Conservation (phyloP, 1,139 yeast species). For the Pichia kudriavzevii region DNA sequence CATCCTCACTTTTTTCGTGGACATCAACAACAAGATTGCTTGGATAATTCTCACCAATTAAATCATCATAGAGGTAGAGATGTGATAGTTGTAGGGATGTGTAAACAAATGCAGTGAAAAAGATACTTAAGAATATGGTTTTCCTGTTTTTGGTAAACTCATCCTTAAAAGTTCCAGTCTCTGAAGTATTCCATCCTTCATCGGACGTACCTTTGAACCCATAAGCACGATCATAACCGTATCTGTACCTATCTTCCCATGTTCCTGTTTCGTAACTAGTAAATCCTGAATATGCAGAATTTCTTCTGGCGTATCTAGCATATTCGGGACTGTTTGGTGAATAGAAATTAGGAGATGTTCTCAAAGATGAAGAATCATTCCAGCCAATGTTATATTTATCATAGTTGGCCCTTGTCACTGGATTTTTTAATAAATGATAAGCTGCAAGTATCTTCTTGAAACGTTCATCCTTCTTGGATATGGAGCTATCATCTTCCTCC, state of each 20-base stretch:
- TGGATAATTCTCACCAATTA: conserved; percentile 22
- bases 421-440: conserved; percentile 60
- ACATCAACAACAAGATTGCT: conserved; percentile 24
- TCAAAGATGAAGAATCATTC: conserved; percentile 25
- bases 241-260: conserved; percentile 49
- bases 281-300: conserved; percentile 6
- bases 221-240: conserved; percentile 18
- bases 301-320: conserved; percentile 6
- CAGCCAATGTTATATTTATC: conserved; percentile 38
- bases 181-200: conserved; percentile 28
- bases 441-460: conserved; percentile 71
- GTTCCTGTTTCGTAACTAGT: conserved; percentile 38
- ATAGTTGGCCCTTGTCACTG: conserved; percentile 37
- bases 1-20: conserved; percentile 42
- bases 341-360: conserved; percentile 20
- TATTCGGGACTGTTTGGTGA: conserved; percentile 14
- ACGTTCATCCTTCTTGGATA: too few species aligned
- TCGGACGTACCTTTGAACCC: conserved; percentile 24
- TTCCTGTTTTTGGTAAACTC: conserved; percentile 40
- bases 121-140: conserved; percentile 37
- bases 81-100: conserved; percentile 36
- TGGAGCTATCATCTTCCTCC: conserved; percentile 36
- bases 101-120: conserved; percentile 36
- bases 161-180: conserved; percentile 27
- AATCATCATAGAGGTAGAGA: conserved; percentile 27